Conservation (phyloP, 352 stramenopile species). For the Blastocystis sp. region DNA sequence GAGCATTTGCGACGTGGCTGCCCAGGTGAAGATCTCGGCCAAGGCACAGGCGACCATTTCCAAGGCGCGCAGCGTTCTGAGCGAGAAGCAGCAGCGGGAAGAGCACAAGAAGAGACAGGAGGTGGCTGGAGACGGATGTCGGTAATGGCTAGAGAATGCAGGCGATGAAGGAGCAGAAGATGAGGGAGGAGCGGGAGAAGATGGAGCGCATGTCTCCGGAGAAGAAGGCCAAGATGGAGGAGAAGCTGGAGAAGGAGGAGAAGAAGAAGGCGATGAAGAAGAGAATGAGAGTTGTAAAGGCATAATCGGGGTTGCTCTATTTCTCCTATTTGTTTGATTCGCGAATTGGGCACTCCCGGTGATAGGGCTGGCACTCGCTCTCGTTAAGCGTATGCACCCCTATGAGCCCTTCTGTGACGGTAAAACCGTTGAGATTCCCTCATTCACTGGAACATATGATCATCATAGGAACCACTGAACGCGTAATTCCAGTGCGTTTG, state of each 20-base stretch:
- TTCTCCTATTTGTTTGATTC: constrained; percentile 19
- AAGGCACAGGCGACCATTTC: constrained; percentile 8
- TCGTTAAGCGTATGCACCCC: no score
- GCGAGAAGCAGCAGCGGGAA: constrained; percentile 23
- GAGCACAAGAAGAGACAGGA: constrained; percentile 38
- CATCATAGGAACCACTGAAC: constrained; percentile 9
- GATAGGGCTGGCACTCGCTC: no score
- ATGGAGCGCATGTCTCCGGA: constrained; percentile 33
- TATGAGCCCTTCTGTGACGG: no score
- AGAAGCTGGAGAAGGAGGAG: constrained; percentile 63
- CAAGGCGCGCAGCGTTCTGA: constrained; percentile 13
- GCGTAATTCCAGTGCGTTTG: neutral
- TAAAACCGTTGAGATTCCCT: no score
- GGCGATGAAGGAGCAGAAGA: constrained; percentile 53
- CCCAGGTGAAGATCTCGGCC: constrained; percentile 2
- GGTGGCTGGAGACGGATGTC: neutral
- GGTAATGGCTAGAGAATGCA: constrained; percentile 57
- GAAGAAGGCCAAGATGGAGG: constrained; percentile 32
- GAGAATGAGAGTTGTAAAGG: constrained; percentile 45
- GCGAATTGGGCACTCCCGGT: no score
- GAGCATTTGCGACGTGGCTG: constrained; percentile 11
- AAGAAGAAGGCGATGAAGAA: constrained; percentile 58
- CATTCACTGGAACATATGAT: constrained; percentile 56
- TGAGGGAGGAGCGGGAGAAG: constrained; percentile 39
- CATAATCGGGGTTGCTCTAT: neutral